Percentiles rank a stretch among this genome's conserved stretches.
Conservation (phyloP, 2,329 filamentous ascomycete species). For the Botryotinia globosa region DNA sequence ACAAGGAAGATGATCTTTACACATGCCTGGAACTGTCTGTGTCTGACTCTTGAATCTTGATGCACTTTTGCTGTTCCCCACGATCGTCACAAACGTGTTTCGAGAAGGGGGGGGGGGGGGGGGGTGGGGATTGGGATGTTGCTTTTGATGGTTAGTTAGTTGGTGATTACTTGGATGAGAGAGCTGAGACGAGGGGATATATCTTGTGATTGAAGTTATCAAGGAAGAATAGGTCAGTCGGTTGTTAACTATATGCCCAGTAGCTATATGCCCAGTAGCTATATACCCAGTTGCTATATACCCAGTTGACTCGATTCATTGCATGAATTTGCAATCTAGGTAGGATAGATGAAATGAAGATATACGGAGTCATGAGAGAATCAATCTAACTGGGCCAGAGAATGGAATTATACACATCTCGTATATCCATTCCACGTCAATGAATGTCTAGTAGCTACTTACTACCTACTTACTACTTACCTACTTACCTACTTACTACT, state of each 20-base stretch:
- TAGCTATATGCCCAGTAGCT: no score
- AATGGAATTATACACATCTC: background rate
- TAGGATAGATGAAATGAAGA: background rate
- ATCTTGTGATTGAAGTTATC: background rate
- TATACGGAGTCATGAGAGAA: background rate
- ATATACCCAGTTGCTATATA: background rate
- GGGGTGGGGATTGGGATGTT: background rate
- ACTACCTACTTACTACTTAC: no score
- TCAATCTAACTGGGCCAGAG: background rate
- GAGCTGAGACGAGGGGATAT: constrained; percentile 38
- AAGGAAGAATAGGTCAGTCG: background rate
- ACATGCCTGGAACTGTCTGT: background rate
- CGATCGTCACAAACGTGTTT: background rate
- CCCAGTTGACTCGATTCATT: background rate
- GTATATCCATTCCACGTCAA: background rate
- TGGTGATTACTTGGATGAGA: background rate
- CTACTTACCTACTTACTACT: no score
- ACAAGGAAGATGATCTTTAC: background rate
- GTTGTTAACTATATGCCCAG: background rate
- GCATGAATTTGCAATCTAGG: constrained; percentile 10
- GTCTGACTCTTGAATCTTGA: background rate
- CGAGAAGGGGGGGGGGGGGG: background rate
- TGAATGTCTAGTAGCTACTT: background rate
- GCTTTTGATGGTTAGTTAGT: background rate
- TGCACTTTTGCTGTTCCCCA: background rate